These are phyloP conservation scores for Fusarium proliferatum DNA, from an alignment of 2,329 filamentous ascomycete species.

Conservation along the genomic window DNA sequence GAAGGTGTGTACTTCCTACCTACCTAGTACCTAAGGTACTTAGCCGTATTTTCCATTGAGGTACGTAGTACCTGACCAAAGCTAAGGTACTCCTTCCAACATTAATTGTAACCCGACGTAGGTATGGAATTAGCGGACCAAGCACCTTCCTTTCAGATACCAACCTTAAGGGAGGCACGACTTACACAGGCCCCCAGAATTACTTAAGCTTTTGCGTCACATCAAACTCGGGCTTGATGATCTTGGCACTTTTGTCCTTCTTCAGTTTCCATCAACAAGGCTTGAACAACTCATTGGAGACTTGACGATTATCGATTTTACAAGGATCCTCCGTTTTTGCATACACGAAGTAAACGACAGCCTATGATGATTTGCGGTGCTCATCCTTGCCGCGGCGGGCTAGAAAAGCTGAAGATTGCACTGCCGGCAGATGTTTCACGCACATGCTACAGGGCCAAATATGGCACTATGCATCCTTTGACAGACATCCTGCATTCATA, in stretches of 20 bases:
- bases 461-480: constrained; percentile 39
- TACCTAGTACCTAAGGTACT: too few species aligned
- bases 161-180: not conserved
- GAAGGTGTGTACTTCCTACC: not conserved
- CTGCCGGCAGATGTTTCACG: constrained; percentile 43
- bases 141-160: not conserved
- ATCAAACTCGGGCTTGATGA: not conserved
- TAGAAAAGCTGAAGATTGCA: constrained; percentile 41
- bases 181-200: not conserved
- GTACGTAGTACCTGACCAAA: not conserved
- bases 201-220: constrained; percentile 2
- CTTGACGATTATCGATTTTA: constrained; percentile 26
- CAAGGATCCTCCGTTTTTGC: constrained; percentile 40
- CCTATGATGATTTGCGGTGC: constrained; percentile 16
- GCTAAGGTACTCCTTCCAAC: not conserved
- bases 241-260: constrained; percentile 19
- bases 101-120: not conserved
- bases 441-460: constrained; percentile 31
- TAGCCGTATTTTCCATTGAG: not conserved
- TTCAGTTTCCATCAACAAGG: not conserved
- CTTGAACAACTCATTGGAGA: constrained; percentile 17
- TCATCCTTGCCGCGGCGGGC: constrained; percentile 31
- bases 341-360: constrained; percentile 38
- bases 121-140: not conserved
- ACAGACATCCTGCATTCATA: constrained; percentile 34